Conservation (phyloP, 2,329 filamentous ascomycete genomes). For the Fusarium armeniacum region DNA sequence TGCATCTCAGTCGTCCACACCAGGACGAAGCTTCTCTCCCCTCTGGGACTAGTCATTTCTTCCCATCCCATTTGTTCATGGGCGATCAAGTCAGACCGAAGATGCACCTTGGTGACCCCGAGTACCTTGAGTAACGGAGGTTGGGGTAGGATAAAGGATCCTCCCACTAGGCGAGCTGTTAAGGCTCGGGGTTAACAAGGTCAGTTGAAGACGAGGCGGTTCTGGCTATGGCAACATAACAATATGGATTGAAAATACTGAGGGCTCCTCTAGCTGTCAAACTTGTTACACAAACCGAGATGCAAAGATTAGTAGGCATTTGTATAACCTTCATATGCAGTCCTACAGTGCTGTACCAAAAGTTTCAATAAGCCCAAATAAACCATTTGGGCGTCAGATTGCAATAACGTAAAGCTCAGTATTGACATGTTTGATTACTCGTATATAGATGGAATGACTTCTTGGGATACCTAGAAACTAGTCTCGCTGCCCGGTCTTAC, state of each 20-base stretch:
- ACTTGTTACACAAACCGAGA: neutral
- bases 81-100: conserved; percentile 22
- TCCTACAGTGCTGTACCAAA: neutral
- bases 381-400: neutral
- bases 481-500: neutral
- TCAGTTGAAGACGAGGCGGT: neutral
- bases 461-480: neutral
- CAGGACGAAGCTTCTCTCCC: neutral
- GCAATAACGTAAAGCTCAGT: neutral
- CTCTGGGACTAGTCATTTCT: neutral
- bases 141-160: neutral
- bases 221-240: too few relatives aligned
- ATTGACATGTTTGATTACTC: neutral
- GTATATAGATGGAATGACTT: neutral
- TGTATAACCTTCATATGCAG: neutral
- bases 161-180: neutral
- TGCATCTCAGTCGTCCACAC: neutral
- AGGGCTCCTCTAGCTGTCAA: neutral
- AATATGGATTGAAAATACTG: neutral
- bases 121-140: conserved; percentile 12
- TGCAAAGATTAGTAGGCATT: neutral
- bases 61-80: neutral
- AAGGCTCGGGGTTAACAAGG: neutral
- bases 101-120: conserved; percentile 17
- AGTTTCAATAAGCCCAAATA: neutral